A percentile compares a stretch with the other conserved stretches of the same genome.
Evolutionary conservation across 352 stramenopile genomes (phyloP).

Genomic region (Pythium sp.): DNA sequence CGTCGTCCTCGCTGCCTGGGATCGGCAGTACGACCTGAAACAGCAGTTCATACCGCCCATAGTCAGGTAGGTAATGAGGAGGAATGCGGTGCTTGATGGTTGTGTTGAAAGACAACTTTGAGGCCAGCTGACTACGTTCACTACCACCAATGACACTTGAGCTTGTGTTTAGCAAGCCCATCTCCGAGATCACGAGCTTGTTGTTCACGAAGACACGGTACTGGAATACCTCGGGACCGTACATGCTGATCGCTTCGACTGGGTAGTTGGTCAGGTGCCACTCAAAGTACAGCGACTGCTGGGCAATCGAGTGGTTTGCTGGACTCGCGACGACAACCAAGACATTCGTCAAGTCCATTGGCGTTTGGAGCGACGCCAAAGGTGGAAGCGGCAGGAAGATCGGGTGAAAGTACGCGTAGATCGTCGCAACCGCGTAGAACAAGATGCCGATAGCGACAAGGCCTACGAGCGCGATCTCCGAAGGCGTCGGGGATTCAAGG

Average conservation of each 20-base stretch:
- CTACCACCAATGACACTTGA: background rate
- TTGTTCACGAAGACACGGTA: constrained; percentile 41
- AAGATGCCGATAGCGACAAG: constrained; percentile 28
- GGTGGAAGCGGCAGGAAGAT: constrained; percentile 35
- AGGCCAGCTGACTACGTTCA: background rate
- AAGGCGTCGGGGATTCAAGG: constrained; percentile 4
- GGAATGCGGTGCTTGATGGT: constrained; percentile 20
- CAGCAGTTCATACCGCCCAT: constrained; percentile 23
- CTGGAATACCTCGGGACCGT: constrained; percentile 44
- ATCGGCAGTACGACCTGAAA: constrained; percentile 37
- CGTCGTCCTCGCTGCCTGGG: constrained; percentile 28
- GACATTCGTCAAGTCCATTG: constrained; percentile 47
- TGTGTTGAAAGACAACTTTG: constrained; percentile 16
- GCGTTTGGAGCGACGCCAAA: constrained; percentile 29
- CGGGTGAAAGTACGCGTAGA: constrained; percentile 44
- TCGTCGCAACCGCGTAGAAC: constrained; percentile 37
- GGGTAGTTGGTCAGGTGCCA: constrained; percentile 46
- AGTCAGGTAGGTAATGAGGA: constrained; percentile 7
- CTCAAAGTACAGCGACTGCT: constrained; percentile 24
- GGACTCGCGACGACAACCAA: constrained; percentile 35
- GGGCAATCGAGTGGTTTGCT: constrained; percentile 16
- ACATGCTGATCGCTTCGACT: constrained; percentile 25
- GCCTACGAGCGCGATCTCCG: constrained; percentile 25
- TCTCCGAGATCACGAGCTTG: constrained; percentile 31
- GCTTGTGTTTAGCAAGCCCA: constrained; percentile 28